Conservation (phyloP, 1,139 yeast genomes). For the Yamadazyma triangularis region DNA sequence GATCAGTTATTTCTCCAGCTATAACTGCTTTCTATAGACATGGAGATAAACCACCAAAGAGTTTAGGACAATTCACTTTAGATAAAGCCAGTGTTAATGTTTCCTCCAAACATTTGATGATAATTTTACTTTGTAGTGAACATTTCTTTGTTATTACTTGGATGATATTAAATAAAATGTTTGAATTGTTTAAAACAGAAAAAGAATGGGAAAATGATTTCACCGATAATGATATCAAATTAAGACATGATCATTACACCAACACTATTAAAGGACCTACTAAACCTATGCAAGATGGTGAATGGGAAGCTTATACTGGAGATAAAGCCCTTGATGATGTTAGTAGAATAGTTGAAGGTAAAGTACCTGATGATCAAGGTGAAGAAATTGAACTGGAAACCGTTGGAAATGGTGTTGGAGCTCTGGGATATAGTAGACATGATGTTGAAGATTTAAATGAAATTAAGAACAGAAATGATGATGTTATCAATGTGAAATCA, state of each 20-base stretch:
- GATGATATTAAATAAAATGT: slow-evolving; percentile 25
- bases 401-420: no score
- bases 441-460: slow-evolving; percentile 3
- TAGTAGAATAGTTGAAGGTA: slow-evolving; percentile 6
- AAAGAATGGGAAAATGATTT: slow-evolving; percentile 36
- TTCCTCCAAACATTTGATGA: slow-evolving; percentile 44
- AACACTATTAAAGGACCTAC: slow-evolving; percentile 17
- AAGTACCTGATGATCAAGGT: slow-evolving; percentile 6
- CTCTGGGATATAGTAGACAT: slow-evolving; percentile 3
- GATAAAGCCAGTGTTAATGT: slow-evolving; percentile 38
- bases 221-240: slow-evolving; percentile 32
- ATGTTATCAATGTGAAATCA: slow-evolving; percentile 19
- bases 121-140: slow-evolving; percentile 52
- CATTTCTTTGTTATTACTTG: slow-evolving; percentile 46
- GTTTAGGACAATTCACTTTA: slow-evolving; percentile 38
- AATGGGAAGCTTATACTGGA: slow-evolving; percentile 22
- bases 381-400: no score
- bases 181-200: slow-evolving; percentile 29
- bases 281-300: slow-evolving; percentile 18
- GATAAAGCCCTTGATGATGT: slow-evolving; percentile 13
- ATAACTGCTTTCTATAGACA: slow-evolving; percentile 71
- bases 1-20: slow-evolving; percentile 68
- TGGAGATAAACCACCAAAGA: slow-evolving; percentile 41
- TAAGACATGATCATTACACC: slow-evolving; percentile 36
- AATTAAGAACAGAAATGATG: slow-evolving; percentile 27